These are phyloP conservation scores for Podaxis rugospora DNA, from an alignment of 768 basidiomycete genomes.

Conservation along the genomic window DNA sequence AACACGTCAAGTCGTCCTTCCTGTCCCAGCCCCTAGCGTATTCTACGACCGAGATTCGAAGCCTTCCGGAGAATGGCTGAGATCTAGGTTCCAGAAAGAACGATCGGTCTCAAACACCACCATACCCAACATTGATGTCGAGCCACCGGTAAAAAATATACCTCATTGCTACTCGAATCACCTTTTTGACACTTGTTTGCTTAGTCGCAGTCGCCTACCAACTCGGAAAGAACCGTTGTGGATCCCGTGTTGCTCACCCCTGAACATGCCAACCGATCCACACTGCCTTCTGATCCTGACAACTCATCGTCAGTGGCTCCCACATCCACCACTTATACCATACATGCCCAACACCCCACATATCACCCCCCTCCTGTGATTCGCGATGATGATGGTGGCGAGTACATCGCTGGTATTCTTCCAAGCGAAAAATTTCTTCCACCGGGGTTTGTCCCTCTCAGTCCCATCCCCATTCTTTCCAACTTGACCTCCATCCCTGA, in stretches of 20 bases:
- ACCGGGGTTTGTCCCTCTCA: constrained; percentile 33
- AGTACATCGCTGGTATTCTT: constrained; percentile 17
- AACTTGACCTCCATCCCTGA: not conserved
- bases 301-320: not conserved
- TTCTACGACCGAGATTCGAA: not conserved
- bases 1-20: constrained; percentile 14
- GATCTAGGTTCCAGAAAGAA: constrained; percentile 13
- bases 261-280: constrained; percentile 20
- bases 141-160: constrained; percentile 37
- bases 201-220: constrained; percentile 37
- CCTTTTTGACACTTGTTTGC: not conserved
- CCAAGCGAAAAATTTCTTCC: constrained; percentile 30
- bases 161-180: not conserved
- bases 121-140: constrained; percentile 39
- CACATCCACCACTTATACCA: not conserved
- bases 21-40: constrained; percentile 10
- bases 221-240: constrained; percentile 25
- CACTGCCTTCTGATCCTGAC: not conserved
- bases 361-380: not conserved
- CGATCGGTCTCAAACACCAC: constrained; percentile 28
- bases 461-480: constrained; percentile 22
- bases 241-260: constrained; percentile 42
- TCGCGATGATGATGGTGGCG: not conserved
- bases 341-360: not conserved
- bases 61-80: constrained; percentile 16